phyloP scores from a whole-genome alignment of 441 rosid genomes.

The Geranium incanum region DNA sequence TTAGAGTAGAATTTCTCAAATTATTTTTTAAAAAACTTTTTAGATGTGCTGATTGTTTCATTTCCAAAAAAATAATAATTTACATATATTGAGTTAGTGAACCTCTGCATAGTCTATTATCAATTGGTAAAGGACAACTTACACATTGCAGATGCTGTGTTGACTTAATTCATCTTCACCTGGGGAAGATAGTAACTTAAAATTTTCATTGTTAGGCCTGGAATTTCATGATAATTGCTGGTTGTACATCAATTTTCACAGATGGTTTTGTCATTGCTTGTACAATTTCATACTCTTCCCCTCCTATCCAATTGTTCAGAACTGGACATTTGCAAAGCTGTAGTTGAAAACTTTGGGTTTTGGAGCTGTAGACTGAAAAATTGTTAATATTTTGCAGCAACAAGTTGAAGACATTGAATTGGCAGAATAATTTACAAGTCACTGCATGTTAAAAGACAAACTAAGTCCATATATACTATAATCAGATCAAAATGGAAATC shows the following conservation, averaged over 20 bases:
- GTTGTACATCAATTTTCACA: too few relatives aligned
- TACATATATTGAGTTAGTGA: neutral
- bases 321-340: too few relatives aligned
- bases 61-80: neutral
- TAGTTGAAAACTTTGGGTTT: slow-evolving; percentile 43
- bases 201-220: slow-evolving; percentile 50
- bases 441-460: neutral
- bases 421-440: neutral
- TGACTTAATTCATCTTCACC: slow-evolving; percentile 35
- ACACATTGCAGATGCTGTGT: slow-evolving; percentile 4
- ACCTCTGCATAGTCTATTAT: slow-evolving; percentile 13
- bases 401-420: neutral
- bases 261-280: too few relatives aligned
- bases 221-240: slow-evolving; percentile 28
- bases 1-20: too few relatives aligned
- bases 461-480: neutral
- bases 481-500: too few relatives aligned
- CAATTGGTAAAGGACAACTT: neutral
- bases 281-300: neutral
- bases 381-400: slow-evolving; percentile 2
- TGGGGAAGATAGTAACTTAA: slow-evolving; percentile 47
- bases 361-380: slow-evolving; percentile 61
- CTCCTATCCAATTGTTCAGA: neutral
- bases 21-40: too few relatives aligned
- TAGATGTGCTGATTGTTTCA: neutral